phyloP scores from a whole-genome alignment of 768 basidiomycete species.

The Pulveroboletus ravenelii region DNA sequence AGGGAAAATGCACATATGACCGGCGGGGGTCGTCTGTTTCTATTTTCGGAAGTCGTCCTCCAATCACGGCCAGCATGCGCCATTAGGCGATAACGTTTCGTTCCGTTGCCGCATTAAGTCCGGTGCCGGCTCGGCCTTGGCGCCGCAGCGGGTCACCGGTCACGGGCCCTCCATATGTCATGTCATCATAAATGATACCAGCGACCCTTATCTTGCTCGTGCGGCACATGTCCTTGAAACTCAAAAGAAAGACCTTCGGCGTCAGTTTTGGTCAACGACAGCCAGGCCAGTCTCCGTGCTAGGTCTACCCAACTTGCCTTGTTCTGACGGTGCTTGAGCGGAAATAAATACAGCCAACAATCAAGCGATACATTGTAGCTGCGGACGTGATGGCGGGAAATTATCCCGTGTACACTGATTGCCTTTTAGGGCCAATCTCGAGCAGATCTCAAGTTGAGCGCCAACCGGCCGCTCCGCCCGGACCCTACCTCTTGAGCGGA shows the following conservation, averaged over 20 bases:
- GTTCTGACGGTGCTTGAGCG: slow-evolving; percentile 23
- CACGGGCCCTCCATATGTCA: too few relatives aligned
- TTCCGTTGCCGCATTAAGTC: neutral
- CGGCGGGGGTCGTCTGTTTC: neutral
- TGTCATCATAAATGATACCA: too few relatives aligned
- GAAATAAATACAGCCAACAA: slow-evolving; percentile 9
- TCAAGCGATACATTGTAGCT: neutral
- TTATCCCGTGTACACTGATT: neutral
- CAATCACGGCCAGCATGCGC: neutral
- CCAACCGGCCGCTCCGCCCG: neutral
- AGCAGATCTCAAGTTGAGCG: neutral
- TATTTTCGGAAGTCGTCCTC: neutral
- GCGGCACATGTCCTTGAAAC: neutral
- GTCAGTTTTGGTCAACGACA: neutral
- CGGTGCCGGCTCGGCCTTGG: too few relatives aligned
- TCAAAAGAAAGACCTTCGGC: neutral
- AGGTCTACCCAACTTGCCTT: neutral
- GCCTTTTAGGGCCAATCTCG: slow-evolving; percentile 1
- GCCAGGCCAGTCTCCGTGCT: too few relatives aligned
- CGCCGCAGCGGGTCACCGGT: too few relatives aligned
- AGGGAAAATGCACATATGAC: neutral
- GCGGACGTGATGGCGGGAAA: neutral
- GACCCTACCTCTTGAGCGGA: neutral
- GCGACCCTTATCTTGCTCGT: neutral
- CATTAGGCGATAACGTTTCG: neutral